Base-by-base conservation (phyloP, 768 basidiomycete genomes). In the Lactarius deliciosus region DNA sequence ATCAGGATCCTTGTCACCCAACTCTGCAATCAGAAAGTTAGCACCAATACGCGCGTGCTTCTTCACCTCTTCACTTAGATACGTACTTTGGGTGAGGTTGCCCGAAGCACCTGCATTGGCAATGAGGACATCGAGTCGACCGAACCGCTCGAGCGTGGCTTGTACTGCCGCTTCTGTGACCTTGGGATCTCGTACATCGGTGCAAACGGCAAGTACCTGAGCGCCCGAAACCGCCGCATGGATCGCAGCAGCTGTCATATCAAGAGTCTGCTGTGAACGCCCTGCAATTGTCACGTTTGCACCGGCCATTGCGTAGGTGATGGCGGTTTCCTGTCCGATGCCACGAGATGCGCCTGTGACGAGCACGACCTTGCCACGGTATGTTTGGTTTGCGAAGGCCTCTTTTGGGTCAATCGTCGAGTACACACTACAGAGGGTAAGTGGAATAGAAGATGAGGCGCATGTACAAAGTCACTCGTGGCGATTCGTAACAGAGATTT, bases 291-390 rank as follows among this genome's bases (percentile, higher is more conserved):
- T 61, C 13, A 70, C 28, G 28, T 32, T 41, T 9, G 70, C 70
- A 7, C 70, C 66, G 10, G 64, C 50, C n/a, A 45, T 32, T 10
- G 70, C 70, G n/a, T 62, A 68, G 41, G 70, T 54, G 11, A 36
- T 36, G 36, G 66, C 57, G 20, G 60, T 57, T 28, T 54, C 70
- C 30, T 69, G 18, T n/a, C 70, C 70, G 9, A 71, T 64, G 15
- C 70, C 70, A 18, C 58, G 43, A 7, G 55, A 70, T 10, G 64
- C 66, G 22, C 70, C 71, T 36, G 36, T 36, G 36, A 36, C 8
- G 36, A 36, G 11, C 11, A 36, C 36, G 36, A 36, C 36, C 11
- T 22, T 70, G 32, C 64, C 70, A 38, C 59, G 43, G 57, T 64
- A 67, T n/a, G 68, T 64, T 57, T 20, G 25, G 18, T 36, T 57